Evolutionary conservation across 768 basidiomycete species (phyloP), one percentile per base, ranked within the genome.

Genomic region (Naganishia antarctica): DNA sequence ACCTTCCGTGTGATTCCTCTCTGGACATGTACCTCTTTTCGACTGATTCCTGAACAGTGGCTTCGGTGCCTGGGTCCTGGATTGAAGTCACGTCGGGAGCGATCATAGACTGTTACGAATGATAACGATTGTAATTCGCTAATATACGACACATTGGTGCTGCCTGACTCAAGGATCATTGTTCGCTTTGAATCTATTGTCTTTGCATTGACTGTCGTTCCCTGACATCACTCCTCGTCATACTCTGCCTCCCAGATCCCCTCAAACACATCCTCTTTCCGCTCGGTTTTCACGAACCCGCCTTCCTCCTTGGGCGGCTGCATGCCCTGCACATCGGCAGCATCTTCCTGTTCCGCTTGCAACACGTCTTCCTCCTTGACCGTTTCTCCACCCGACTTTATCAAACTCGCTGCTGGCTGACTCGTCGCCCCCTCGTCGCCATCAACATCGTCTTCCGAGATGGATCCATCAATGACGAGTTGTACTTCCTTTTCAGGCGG

Each of bases 191-290:
- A 7, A 15, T 37, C 37, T 40, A 40, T 40, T 16, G 37, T 8
- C 16, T 40, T 7, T 40, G 16, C 37, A 29, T 49, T 29, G 4
- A 13, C 2, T n/a, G 29, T 18, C 50, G 18, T 25, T 23, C 26
- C 11, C 12, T 13, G 18, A 8, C 26, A 57, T 31, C 28, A 44
- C 37, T 66, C 40, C 12, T 61, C 60, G 25, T 66, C 65, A 16
- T 60, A 66, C 43, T 61, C 65, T 31, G 65, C 65, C 60, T 66
- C 65, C 13, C 26, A 46, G 12, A 66, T 34, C 16, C 65, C 65
- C 29, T 66, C 59, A 51, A 66, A 66, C 28, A 61, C 65, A 61
- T 66, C 65, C 21, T 65, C 64, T 28, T 37, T 28, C 32, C n/a
- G 26, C 40, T 45, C 59, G 8, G 31, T 16, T 32, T 47, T 41